Conservation (phyloP, 192 early-diverging fungal species). For the Backusella tarrabulga region DNA sequence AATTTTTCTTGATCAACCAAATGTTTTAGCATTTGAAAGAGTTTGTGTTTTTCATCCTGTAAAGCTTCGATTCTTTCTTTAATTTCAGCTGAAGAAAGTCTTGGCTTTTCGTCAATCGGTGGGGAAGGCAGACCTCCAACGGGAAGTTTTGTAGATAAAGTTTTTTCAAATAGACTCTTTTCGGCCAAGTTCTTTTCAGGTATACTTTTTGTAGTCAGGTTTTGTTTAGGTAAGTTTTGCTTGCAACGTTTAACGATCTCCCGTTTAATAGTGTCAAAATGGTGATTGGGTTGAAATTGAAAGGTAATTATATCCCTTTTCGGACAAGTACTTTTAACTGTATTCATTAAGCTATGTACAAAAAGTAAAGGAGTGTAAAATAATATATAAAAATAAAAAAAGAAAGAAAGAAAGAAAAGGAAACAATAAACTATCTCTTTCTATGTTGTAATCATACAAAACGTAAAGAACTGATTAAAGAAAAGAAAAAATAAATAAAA, state of each 20-base stretch:
- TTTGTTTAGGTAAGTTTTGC: neutral
- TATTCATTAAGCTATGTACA: neutral
- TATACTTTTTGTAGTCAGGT: neutral
- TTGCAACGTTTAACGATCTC: neutral
- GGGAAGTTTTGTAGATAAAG: neutral
- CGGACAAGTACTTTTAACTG: neutral
- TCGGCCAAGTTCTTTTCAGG: neutral
- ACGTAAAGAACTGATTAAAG: neutral
- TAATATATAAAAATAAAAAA: neutral
- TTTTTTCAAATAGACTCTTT: neutral
- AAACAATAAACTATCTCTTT: neutral
- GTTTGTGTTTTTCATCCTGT: conserved; percentile 17
- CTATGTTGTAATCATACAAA: neutral
- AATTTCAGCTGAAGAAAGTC: neutral
- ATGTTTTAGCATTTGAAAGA: conserved; percentile 18
- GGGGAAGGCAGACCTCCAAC: conserved; percentile 17
- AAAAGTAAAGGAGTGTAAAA: neutral
- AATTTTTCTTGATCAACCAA: neutral
- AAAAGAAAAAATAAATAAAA: neutral
- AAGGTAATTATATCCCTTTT: neutral
- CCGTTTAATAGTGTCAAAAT: neutral
- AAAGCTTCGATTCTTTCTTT: neutral
- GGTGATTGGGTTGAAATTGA: conserved; percentile 3
- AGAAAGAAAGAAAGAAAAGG: neutral
- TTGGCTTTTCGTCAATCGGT: conserved; percentile 8